Evolutionary conservation across 805 yeast genomes (phyloP).

Genomic region (Starmerella scarabaei): DNA sequence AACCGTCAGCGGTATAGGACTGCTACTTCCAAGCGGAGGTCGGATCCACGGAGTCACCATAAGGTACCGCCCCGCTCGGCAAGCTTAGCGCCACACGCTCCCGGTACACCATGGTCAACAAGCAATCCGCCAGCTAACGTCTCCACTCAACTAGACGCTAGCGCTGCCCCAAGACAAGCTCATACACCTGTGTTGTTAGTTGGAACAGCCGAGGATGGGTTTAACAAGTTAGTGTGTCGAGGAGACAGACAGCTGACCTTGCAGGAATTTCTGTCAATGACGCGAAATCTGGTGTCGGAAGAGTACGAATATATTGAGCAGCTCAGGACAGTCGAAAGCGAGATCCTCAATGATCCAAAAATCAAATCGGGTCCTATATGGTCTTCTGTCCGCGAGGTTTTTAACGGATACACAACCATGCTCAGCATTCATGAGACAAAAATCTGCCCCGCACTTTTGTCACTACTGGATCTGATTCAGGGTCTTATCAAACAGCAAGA

Average conservation of each 20-base stretch:
- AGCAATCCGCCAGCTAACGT: too few species aligned
- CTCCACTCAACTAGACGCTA: background rate
- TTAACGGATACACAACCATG: constrained; percentile 9
- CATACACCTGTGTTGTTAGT: constrained; percentile 1
- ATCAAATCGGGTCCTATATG: background rate
- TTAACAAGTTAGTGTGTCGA: constrained; percentile 1
- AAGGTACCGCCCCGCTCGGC: background rate
- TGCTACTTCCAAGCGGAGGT: background rate
- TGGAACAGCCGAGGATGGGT: constrained; percentile 1
- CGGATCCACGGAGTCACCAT: background rate
- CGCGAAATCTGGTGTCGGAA: constrained; percentile 1
- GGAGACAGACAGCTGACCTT: background rate
- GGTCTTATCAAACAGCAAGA: background rate
- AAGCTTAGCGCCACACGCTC: background rate
- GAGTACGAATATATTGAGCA: constrained; percentile 6
- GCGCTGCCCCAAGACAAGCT: background rate
- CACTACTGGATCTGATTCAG: background rate
- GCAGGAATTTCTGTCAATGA: background rate
- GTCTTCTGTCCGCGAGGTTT: constrained; percentile 1
- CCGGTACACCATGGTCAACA: too few species aligned
- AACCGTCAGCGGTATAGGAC: background rate
- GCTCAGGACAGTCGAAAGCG: constrained; percentile 1
- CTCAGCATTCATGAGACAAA: constrained; percentile 2
- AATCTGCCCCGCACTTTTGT: constrained; percentile 2
- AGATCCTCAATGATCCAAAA: constrained; percentile 2